A percentile compares a stretch with the other conserved stretches of the same genome.
phyloP scores from a whole-genome alignment of 1,139 yeast species.

The Kodamaea suecica region DNA sequence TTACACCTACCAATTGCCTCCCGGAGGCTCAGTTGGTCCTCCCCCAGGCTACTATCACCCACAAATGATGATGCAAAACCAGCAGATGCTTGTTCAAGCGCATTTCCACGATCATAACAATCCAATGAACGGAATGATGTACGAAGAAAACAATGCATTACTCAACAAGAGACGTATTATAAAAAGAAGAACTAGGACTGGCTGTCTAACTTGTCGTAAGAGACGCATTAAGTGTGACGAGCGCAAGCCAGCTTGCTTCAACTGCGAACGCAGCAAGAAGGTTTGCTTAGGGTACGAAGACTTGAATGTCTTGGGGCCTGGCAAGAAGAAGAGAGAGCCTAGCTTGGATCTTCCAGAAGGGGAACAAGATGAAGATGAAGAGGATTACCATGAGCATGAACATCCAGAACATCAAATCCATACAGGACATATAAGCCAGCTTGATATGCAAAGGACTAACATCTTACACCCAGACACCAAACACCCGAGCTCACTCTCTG shows the following conservation, averaged over 20 bases:
- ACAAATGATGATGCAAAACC: slow-evolving; percentile 3
- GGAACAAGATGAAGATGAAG: slow-evolving; percentile 8
- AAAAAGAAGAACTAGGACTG: slow-evolving; percentile 28
- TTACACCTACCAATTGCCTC: slow-evolving; percentile 7
- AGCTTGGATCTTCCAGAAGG: slow-evolving; percentile 12
- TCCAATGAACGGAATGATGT: slow-evolving; percentile 8
- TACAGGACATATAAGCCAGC: too few species aligned
- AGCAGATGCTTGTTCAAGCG: slow-evolving; percentile 6
- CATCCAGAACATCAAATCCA: too few species aligned
- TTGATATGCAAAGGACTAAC: too few species aligned
- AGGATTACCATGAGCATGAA: slow-evolving; percentile 4
- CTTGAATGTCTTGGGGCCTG: slow-evolving; percentile 12
- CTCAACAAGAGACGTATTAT: slow-evolving; percentile 42
- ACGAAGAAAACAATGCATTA: slow-evolving; percentile 33
- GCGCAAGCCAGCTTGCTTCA: slow-evolving; percentile 66
- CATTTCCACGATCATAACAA: neutral
- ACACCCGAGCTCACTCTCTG: too few species aligned
- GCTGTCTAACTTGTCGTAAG: slow-evolving; percentile 30
- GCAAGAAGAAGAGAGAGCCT: slow-evolving; percentile 14
- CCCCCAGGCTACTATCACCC: slow-evolving; percentile 2
- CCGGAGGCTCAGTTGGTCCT: slow-evolving; percentile 1
- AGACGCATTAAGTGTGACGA: slow-evolving; percentile 30
- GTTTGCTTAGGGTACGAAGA: slow-evolving; percentile 66
- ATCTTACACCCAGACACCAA: too few species aligned
- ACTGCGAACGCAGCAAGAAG: slow-evolving; percentile 69